Percentiles rank a stretch among this genome's conserved stretches.
Conservation (phyloP, 139 green algal genomes). For the Diplosphaera chodatii region DNA sequence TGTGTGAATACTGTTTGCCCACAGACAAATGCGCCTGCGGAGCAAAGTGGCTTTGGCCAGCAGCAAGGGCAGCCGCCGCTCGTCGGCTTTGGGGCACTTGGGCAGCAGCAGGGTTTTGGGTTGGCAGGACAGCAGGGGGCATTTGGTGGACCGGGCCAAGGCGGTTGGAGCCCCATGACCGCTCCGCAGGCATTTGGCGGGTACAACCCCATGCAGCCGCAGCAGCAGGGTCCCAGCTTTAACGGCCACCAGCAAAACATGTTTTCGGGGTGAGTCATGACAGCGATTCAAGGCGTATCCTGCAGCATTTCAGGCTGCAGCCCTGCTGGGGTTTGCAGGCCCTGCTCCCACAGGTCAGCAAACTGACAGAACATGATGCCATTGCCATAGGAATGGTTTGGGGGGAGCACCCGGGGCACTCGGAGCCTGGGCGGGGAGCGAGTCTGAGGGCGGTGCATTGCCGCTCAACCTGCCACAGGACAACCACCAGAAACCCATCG, state of each 20-base stretch:
- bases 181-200: constrained; percentile 4
- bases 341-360: too few relatives aligned
- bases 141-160: constrained; percentile 1
- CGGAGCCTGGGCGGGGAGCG: neutral
- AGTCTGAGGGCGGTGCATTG: neutral
- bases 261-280: neutral
- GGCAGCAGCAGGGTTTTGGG: too few relatives aligned
- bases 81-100: neutral
- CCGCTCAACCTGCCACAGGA: neutral
- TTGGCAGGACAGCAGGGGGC: too few relatives aligned
- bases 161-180: constrained; percentile 16
- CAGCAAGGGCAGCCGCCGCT: neutral
- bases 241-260: neutral
- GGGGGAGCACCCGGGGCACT: neutral
- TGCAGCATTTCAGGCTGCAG: too few relatives aligned
- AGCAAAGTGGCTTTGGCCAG: neutral
- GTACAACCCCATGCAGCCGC: neutral
- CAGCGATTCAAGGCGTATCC: too few relatives aligned
- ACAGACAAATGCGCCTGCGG: neutral
- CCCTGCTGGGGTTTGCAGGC: too few relatives aligned
- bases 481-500: neutral
- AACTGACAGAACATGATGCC: too few relatives aligned
- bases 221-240: constrained; percentile 2
- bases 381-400: neutral
- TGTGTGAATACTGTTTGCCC: too few relatives aligned